A percentile compares a stretch with the other conserved stretches of the same genome.
These are phyloP conservation scores for Ustilago bromivora DNA, from an alignment of 1,284 basidiomycete genomes.

Conservation along the genomic window DNA sequence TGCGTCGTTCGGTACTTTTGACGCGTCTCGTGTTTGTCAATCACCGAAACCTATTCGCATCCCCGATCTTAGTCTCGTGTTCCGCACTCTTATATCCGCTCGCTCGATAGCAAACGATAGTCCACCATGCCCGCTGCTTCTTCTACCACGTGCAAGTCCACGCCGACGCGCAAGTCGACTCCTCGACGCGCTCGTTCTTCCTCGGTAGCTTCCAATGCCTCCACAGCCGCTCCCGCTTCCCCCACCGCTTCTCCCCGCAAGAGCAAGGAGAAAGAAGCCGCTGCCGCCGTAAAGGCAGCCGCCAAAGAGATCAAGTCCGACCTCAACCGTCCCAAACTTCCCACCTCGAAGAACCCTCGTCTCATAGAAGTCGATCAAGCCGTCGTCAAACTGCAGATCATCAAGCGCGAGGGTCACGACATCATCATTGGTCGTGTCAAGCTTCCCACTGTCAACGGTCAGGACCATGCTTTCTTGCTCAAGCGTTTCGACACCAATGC, in stretches of 20 bases:
- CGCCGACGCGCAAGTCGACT: slow-evolving; percentile 57
- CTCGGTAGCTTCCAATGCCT: slow-evolving; percentile 62
- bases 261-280: slow-evolving; percentile 38
- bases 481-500: slow-evolving; percentile 95
- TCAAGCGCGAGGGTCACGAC: slow-evolving; percentile 82
- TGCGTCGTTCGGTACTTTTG: slow-evolving; percentile 3
- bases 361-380: slow-evolving; percentile 59
- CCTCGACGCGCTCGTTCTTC: slow-evolving; percentile 64
- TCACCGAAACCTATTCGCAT: not conserved
- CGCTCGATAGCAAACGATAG: not conserved
- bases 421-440: slow-evolving; percentile 93
- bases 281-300: slow-evolving; percentile 18
- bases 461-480: slow-evolving; percentile 87
- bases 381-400: slow-evolving; percentile 83
- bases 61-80: not conserved
- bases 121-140: slow-evolving; percentile 45
- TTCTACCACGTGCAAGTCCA: slow-evolving; percentile 43
- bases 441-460: slow-evolving; percentile 78
- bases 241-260: slow-evolving; percentile 48
- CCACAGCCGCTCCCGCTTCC: slow-evolving; percentile 42
- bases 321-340: slow-evolving; percentile 54
- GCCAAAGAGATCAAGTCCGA: slow-evolving; percentile 38
- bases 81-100: not conserved
- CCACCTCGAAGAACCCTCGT: slow-evolving; percentile 61
- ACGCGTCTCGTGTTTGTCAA: slow-evolving; percentile 18